Evolutionary conservation across 371 early-diverging fungal species (phyloP).

Genomic region (Actinomortierella wolfii): DNA sequence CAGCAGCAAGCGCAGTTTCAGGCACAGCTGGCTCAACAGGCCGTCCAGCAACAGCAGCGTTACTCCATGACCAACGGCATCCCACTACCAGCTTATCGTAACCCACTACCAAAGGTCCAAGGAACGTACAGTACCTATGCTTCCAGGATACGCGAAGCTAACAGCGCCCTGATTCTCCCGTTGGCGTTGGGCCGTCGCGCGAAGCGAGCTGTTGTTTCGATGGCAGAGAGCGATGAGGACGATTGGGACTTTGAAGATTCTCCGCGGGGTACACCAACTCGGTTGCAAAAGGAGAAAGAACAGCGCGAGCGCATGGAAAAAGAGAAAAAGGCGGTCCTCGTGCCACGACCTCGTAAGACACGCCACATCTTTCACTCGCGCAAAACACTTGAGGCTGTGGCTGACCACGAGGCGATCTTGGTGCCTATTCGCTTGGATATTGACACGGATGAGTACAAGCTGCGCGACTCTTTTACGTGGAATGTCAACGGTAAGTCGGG

Average conservation of each 20-base stretch:
- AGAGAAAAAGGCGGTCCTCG: conserved; percentile 32
- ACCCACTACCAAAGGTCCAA: conserved; percentile 16
- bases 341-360: conserved; percentile 29
- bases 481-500: conserved; percentile 79
- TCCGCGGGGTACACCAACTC: conserved; percentile 30
- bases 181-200: conserved; percentile 39
- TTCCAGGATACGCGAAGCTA: conserved; percentile 47
- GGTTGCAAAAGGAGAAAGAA: conserved; percentile 19
- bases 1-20: conserved; percentile 10
- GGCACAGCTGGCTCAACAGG: conserved; percentile 6
- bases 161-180: conserved; percentile 37
- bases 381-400: conserved; percentile 53
- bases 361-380: conserved; percentile 37
- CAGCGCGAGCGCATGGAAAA: conserved; percentile 39
- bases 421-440: conserved; percentile 91
- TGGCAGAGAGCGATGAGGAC: conserved; percentile 45
- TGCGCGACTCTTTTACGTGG: conserved; percentile 93
- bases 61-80: conserved; percentile 4
- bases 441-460: conserved; percentile 83
- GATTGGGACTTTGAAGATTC: conserved; percentile 46
- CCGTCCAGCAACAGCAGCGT: conserved; percentile 8
- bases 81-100: not conserved
- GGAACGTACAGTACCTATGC: conserved; percentile 47
- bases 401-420: conserved; percentile 71
- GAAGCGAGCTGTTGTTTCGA: conserved; percentile 27